Base-by-base conservation (phyloP, 148 eudicot species). In the Fallopia convolvulus region DNA sequence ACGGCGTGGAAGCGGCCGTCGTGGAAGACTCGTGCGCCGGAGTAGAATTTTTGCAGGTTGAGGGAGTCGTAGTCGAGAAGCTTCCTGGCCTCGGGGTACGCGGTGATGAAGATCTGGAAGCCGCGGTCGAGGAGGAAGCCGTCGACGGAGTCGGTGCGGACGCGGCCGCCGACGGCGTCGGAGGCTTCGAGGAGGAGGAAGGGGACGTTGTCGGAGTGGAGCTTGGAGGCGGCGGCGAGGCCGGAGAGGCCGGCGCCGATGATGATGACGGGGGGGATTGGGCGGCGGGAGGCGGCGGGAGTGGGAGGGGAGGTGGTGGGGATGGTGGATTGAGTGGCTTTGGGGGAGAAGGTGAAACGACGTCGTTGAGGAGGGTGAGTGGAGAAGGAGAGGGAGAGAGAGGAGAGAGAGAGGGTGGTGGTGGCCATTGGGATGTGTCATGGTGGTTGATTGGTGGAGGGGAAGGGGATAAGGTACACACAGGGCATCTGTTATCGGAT, bases 101-200 rank as follows among this genome's bases (percentile, higher is more conserved):
- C 91, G 1, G 99, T 93, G 87, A 96, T 93, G 86, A 96, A 91
- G 78, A 96, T 96, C 60, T 96, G 99, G 87, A 96, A 96, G 66
- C 99, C 99, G 48, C 99, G 93, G 77, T 96, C 99, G 58, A 96
- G 89, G 80, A 88, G 83, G 85, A 88, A 96, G 44, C 99, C 98
- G 71, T 92, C 97, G 80, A 87, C 83, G 79, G 55, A 0, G 77
- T 96, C 99, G 8, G 98, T 93, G 1, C 94, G 91, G 78, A 96
- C 98, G 11, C 99, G 94, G 82, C 99, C 99, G 40, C 99, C 99
- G 80, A 93, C 86, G 77, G 80, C 85, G 80, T 90, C 92, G 55
- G 98, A 89, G 44, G 97, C 42, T 80, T 96, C 99, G 12, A 96
- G 86, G 78, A 96, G 90, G 82, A 91, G 78, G 84, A 90, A 96